Percentiles rank a stretch among this genome's conserved stretches.
Conservation (phyloP, 441 rosid species). For the Flueggea neowawraea region DNA sequence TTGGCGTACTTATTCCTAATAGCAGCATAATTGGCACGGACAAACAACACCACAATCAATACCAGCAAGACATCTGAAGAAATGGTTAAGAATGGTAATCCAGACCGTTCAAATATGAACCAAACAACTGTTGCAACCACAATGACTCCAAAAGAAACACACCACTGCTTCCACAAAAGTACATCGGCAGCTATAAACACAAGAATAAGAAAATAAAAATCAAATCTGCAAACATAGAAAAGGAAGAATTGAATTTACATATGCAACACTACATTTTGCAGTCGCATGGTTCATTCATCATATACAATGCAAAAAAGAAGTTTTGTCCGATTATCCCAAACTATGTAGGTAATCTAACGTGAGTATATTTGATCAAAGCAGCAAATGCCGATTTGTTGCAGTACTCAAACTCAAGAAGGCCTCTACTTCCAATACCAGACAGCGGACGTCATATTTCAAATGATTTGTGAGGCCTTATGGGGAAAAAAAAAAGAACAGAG, state of each 20-base stretch:
- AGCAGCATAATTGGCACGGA: constrained; percentile 59
- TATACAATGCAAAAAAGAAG: no score
- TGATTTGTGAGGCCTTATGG: no score
- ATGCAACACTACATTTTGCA: neutral
- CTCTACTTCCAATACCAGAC: no score
- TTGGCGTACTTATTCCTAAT: constrained; percentile 49
- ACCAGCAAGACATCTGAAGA: constrained; percentile 76
- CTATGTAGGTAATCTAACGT: no score
- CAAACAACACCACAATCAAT: constrained; percentile 47
- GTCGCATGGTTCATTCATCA: no score
- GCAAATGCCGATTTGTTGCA: no score
- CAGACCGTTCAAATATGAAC: constrained; percentile 75
- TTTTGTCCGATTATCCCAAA: no score
- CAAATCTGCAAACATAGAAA: neutral
- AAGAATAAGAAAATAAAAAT: constrained; percentile 10
- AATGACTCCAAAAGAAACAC: constrained; percentile 55
- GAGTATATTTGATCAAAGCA: no score
- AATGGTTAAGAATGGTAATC: constrained; percentile 74
- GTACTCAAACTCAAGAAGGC: no score
- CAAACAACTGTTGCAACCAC: constrained; percentile 77
- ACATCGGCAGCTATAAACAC: constrained; percentile 66
- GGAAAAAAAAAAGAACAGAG: no score
- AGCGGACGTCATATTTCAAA: no score
- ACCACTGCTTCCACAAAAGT: constrained; percentile 71
- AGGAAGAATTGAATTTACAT: neutral